Evolutionary conservation across 2,329 filamentous ascomycete genomes (phyloP), one percentile per base, ranked within the genome.

Genomic region (Alternaria ethzedia): DNA sequence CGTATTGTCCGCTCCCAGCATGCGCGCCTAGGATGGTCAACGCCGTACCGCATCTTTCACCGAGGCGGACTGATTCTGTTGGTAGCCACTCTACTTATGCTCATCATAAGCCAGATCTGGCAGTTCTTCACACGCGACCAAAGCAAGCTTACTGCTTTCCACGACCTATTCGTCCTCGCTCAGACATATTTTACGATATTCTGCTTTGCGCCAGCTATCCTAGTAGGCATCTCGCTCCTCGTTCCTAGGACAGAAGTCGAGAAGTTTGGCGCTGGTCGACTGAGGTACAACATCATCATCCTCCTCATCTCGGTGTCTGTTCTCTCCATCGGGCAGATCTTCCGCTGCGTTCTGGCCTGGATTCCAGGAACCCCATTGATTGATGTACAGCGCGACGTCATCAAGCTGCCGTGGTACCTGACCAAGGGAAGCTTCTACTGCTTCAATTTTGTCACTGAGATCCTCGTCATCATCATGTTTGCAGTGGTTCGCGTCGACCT

Each of bases 371-470:
- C 72, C 4, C 74, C 78, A 2, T 12, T 86, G 84, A 26, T 87
- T 83, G 3, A 69, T 73, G 51, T 81, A 45, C 88, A 91, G 8
- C 75, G 73, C 11, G 65, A 62, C 10, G 56, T 50, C 15, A 58
- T 65, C 30, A 12, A 59, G 9, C 8, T 65, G 21, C 89, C 89
- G 5, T 93, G 91, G 89, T 96, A 90, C 76, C 86, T 93, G 70
- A 83, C 83, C 74, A 92, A 90, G 76, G 86, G 89, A 4, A 88
- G 87, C 76, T 97, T 93, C 83, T 97, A 96, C 81, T 80, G 87
- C 74, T 92, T 96, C 83, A 92, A 93, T 81, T 96, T 92, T 73
- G 83, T 82, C 21, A 84, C 94, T 32, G 94, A 97, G 79, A 81
- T 94, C 52, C 74, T 91, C 13, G 88, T 94, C 46, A 84, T 95